phyloP scores from a whole-genome alignment of 331 rosid species.

The Rosa hybrid region DNA sequence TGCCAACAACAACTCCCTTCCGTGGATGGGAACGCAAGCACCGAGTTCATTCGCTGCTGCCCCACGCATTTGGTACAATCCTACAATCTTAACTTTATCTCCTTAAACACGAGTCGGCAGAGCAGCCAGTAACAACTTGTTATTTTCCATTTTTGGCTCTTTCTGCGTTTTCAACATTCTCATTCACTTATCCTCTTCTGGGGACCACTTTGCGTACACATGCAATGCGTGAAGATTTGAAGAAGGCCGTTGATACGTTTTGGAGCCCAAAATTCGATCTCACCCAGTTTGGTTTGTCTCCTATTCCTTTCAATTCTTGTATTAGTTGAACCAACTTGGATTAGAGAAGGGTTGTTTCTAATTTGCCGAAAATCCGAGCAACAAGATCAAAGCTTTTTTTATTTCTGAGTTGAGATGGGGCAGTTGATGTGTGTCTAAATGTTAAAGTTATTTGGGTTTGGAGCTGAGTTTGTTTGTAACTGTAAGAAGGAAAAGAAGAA shows the following conservation, averaged over 20 bases:
- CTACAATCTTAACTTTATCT: no score
- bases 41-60: no score
- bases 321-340: neutral
- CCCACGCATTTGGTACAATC: no score
- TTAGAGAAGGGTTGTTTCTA: slow-evolving; percentile 17
- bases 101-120: no score
- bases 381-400: neutral
- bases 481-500: slow-evolving; percentile 25
- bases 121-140: no score
- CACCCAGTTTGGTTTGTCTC: slow-evolving; percentile 10
- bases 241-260: neutral
- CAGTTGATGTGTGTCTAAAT: no score
- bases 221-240: neutral
- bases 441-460: neutral
- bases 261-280: no score
- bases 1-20: no score
- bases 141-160: no score
- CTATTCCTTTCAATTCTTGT: slow-evolving; percentile 11
- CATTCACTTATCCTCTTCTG: neutral
- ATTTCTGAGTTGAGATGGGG: no score
- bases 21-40: no score
- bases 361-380: slow-evolving; percentile 23
- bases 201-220: neutral
- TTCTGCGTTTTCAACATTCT: no score
- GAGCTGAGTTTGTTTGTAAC: neutral